phyloP scores from a whole-genome alignment of 176 grass and related monocot genomes.

The Oryza brachyantha region DNA sequence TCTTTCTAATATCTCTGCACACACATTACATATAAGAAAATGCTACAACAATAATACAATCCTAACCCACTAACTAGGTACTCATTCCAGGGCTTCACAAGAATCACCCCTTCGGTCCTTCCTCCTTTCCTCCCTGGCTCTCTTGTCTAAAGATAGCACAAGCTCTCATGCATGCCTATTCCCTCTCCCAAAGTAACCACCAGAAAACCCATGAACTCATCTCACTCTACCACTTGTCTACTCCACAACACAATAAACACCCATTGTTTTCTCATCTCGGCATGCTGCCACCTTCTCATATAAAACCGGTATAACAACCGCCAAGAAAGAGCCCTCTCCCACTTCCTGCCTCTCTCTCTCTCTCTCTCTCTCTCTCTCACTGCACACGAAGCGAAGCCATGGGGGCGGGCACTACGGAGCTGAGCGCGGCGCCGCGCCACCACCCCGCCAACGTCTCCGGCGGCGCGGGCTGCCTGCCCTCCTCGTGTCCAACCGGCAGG shows the following conservation, averaged over 20 bases:
- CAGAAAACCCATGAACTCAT: neutral
- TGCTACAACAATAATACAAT: no score
- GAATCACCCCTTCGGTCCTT: no score
- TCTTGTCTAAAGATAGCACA: neutral
- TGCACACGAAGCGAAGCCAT: neutral
- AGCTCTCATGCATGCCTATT: neutral
- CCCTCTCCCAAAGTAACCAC: neutral
- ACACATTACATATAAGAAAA: no score
- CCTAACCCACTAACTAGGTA: no score
- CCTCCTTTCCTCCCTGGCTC: no score
- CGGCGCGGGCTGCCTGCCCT: constrained; percentile 37
- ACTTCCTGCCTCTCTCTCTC: no score
- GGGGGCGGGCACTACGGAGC: constrained; percentile 37
- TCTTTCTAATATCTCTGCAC: no score
- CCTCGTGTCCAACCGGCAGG: constrained; percentile 28
- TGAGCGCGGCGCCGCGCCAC: constrained; percentile 20
- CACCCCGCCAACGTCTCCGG: constrained; percentile 21
- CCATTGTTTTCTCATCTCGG: neutral
- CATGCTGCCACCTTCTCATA: neutral
- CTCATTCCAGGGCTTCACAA: no score
- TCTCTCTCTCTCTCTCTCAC: no score
- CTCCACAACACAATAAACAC: neutral
- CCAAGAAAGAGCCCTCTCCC: neutral
- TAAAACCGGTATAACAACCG: constrained; percentile 31
- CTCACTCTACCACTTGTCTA: neutral